These are phyloP conservation scores for Aspergillus sclerotioniger DNA, from an alignment of 495 filamentous ascomycete genomes.

Conservation along the genomic window DNA sequence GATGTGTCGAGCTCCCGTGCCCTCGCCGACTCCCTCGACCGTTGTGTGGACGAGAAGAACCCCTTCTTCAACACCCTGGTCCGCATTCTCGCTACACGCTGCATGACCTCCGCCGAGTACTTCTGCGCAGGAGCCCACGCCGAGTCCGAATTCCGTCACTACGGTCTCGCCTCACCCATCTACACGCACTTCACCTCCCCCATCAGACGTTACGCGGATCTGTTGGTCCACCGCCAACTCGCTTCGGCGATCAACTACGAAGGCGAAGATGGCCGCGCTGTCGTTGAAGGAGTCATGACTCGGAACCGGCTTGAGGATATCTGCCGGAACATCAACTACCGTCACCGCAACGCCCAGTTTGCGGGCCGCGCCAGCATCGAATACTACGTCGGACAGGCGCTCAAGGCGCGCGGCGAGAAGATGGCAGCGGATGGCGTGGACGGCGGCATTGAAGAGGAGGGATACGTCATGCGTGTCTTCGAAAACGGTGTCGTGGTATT, in stretches of 20 bases:
- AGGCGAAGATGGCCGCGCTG: constrained; percentile 49
- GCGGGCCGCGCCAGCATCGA: constrained; percentile 90
- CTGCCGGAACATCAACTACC: constrained; percentile 96
- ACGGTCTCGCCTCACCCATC: constrained; percentile 91
- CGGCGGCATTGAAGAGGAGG: constrained; percentile 69
- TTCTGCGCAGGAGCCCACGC: constrained; percentile 91
- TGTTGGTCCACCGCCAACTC: constrained; percentile 90
- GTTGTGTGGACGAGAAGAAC: constrained; percentile 74
- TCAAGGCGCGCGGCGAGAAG: constrained; percentile 73
- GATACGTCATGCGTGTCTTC: constrained; percentile 94
- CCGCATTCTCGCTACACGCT: constrained; percentile 93
- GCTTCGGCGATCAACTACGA: constrained; percentile 94
- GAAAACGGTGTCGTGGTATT: constrained; percentile 96
- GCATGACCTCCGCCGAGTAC: constrained; percentile 99
- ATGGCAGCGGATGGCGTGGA: constrained; percentile 37
- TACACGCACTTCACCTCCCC: constrained; percentile 99
- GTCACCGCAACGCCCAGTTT: constrained; percentile 94
- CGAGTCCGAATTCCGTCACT: constrained; percentile 92
- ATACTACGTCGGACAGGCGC: constrained; percentile 94
- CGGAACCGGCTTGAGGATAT: constrained; percentile 79
- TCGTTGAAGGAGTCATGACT: constrained; percentile 73
- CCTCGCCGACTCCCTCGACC: constrained; percentile 85
- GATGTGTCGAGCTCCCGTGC: constrained; percentile 82
- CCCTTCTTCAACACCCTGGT: constrained; percentile 98
- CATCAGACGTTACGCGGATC: constrained; percentile 93